phyloP scores from a whole-genome alignment of 2,329 filamentous ascomycete genomes.

The Ascochyta pisi region DNA sequence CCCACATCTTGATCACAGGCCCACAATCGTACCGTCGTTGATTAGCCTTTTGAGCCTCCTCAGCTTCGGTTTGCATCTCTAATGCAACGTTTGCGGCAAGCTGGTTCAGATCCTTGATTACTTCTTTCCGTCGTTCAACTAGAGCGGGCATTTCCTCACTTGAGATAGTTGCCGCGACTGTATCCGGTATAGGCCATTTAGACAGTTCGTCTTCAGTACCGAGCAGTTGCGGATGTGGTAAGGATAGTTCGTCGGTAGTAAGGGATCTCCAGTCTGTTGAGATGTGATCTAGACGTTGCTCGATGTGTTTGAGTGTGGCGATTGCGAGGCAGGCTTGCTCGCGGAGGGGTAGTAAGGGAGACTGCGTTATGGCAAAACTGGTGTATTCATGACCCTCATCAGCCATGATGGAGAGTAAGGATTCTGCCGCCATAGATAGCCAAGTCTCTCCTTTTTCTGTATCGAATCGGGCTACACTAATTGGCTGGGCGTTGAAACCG shows the following conservation, averaged over 20 bases:
- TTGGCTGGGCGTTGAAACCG: slow-evolving; percentile 76
- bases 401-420: slow-evolving; percentile 72
- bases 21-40: slow-evolving; percentile 72
- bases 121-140: slow-evolving; percentile 23
- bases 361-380: slow-evolving; percentile 75
- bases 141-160: slow-evolving; percentile 29
- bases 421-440: slow-evolving; percentile 68
- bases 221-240: slow-evolving; percentile 25
- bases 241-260: slow-evolving; percentile 35
- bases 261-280: slow-evolving; percentile 55
- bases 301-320: slow-evolving; percentile 51
- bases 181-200: slow-evolving; percentile 17
- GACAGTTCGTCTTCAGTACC: slow-evolving; percentile 25
- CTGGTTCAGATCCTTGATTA: slow-evolving; percentile 35
- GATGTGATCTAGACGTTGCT: slow-evolving; percentile 49
- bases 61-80: slow-evolving; percentile 56
- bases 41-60: slow-evolving; percentile 61
- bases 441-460: slow-evolving; percentile 60
- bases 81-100: slow-evolving; percentile 52
- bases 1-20: slow-evolving; percentile 71
- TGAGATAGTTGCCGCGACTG: slow-evolving; percentile 26
- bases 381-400: slow-evolving; percentile 75
- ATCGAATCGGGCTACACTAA: slow-evolving; percentile 60
- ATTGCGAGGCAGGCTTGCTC: slow-evolving; percentile 55
- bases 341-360: slow-evolving; percentile 62